phyloP scores from a whole-genome alignment of 108 stramenopile species.

The Asterionellopsis glacialis region DNA sequence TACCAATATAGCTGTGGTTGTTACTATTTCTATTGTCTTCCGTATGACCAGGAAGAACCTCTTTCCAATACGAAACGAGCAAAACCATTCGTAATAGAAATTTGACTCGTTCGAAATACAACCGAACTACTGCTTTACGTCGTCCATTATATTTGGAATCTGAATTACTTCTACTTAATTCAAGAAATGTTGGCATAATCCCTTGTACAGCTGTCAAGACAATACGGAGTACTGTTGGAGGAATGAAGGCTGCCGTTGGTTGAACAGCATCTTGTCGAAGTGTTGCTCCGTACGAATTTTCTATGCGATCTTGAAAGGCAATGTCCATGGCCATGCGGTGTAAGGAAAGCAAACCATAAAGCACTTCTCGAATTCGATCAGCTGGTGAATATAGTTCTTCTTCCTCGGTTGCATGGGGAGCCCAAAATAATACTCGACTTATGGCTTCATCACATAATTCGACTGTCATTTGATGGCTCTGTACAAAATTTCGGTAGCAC shows the following conservation, averaged over 20 bases:
- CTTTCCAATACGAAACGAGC: constrained; percentile 34
- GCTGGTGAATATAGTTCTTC: background rate
- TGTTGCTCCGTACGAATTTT: constrained; percentile 7
- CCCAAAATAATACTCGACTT: constrained; percentile 23
- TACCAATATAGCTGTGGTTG: background rate
- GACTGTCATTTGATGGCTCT: constrained; percentile 8
- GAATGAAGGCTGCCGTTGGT: background rate
- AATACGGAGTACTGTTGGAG: constrained; percentile 21
- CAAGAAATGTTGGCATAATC: constrained; percentile 29
- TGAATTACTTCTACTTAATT: background rate
- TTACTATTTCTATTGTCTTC: background rate
- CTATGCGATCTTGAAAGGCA: constrained; percentile 3
- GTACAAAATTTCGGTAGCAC: constrained; percentile 8
- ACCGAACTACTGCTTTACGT: constrained; percentile 10
- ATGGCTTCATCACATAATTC: constrained; percentile 19
- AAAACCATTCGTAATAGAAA: constrained; percentile 29
- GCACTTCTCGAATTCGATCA: constrained; percentile 24
- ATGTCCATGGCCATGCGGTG: constrained; percentile 28
- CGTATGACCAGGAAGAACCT: constrained; percentile 3
- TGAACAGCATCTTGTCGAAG: background rate
- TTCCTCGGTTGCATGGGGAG: constrained; percentile 16
- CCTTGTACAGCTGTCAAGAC: constrained; percentile 21
- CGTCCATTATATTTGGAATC: background rate
- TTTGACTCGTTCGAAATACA: constrained; percentile 32
- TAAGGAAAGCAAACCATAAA: constrained; percentile 36